Percentiles rank a stretch among this genome's conserved stretches.
These are phyloP conservation scores for Lagenidium giganteum DNA, from an alignment of 352 stramenopile species.

Conservation along the genomic window DNA sequence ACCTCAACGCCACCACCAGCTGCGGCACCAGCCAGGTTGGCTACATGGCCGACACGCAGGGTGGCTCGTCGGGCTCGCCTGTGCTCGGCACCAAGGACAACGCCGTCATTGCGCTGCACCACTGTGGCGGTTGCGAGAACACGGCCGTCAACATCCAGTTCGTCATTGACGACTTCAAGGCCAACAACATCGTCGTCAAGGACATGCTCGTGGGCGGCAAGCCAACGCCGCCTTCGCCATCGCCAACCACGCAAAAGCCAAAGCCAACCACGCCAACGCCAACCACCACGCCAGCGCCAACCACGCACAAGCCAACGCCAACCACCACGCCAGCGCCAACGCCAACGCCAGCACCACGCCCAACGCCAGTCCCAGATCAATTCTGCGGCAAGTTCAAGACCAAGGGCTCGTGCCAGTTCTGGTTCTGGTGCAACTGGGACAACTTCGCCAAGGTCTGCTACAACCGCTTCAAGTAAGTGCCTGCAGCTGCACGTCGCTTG, in stretches of 20 bases:
- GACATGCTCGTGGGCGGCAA: too few relatives aligned
- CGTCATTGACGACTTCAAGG: slow-evolving; percentile 3
- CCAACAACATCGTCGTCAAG: slow-evolving; percentile 2
- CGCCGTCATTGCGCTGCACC: slow-evolving; percentile 24
- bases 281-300: neutral
- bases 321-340: neutral
- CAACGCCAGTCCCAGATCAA: too few relatives aligned
- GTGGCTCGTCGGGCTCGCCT: slow-evolving; percentile 19
- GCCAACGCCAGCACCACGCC: too few relatives aligned
- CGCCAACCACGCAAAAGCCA: too few relatives aligned
- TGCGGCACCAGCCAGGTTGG: slow-evolving; percentile 26
- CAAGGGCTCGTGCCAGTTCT: slow-evolving; percentile 8
- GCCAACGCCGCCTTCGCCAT: too few relatives aligned
- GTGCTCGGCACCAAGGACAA: slow-evolving; percentile 22
- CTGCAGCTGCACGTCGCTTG: too few relatives aligned
- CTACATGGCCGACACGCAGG: slow-evolving; percentile 25
- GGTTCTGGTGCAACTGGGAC: slow-evolving; percentile 15
- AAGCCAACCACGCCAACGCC: neutral
- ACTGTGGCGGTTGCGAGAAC: slow-evolving; percentile 29
- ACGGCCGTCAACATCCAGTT: too few relatives aligned
- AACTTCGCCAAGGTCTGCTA: too few relatives aligned
- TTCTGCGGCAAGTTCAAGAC: slow-evolving; percentile 1
- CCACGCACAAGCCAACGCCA: neutral
- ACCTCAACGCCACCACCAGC: neutral
- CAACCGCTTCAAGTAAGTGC: too few relatives aligned